Evolutionary conservation across 345 rosid genomes (phyloP).

Genomic region (Citrus mangshanensis): DNA sequence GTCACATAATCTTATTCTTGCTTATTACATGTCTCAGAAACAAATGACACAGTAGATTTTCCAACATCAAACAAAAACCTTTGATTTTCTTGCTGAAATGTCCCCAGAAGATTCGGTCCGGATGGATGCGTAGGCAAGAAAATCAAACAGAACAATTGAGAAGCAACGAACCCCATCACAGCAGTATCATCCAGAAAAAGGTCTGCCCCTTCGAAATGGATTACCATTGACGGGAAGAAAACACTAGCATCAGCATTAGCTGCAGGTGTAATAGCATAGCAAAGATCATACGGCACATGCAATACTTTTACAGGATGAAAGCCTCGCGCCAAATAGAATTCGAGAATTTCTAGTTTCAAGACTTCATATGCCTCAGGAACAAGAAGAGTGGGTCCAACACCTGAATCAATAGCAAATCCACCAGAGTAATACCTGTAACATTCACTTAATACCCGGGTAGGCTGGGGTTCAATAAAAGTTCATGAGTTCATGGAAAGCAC

Average conservation of each 20-base stretch:
- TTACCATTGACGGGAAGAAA: neutral
- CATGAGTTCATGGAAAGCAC: too few relatives aligned
- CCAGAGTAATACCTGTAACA: too few relatives aligned
- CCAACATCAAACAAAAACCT: neutral
- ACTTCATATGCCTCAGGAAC: too few relatives aligned
- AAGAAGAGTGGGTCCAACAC: too few relatives aligned
- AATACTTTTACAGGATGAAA: too few relatives aligned
- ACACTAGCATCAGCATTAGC: neutral
- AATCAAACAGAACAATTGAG: neutral
- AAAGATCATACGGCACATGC: too few relatives aligned
- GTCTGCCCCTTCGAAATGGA: neutral
- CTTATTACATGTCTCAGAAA: neutral
- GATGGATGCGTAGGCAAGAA: neutral
- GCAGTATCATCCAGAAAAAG: neutral
- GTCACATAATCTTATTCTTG: neutral
- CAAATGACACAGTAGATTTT: neutral
- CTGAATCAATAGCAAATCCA: too few relatives aligned
- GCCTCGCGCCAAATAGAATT: too few relatives aligned
- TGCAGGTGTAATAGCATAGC: too few relatives aligned
- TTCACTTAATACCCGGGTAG: too few relatives aligned
- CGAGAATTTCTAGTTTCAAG: too few relatives aligned
- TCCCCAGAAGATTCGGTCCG: neutral
- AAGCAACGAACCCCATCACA: neutral
- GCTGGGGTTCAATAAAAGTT: too few relatives aligned
- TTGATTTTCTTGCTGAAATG: conserved; percentile 6